phyloP scores from a whole-genome alignment of 345 rosid genomes.

The Syzygium grande region DNA sequence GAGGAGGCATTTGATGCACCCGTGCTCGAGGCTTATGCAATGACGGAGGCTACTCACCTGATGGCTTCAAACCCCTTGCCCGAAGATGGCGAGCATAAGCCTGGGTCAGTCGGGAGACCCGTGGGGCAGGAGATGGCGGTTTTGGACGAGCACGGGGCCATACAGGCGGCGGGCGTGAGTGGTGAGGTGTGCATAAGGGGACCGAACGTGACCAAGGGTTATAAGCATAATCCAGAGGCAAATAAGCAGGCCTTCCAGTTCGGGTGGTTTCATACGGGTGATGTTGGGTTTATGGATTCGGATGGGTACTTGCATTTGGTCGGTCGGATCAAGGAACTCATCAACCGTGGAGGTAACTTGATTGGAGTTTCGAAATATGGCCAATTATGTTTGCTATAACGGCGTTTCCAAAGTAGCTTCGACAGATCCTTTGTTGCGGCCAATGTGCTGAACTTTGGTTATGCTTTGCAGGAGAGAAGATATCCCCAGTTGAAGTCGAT shows the following conservation, averaged over 20 bases:
- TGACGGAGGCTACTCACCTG: conserved; percentile 82
- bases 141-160: conserved; percentile 57
- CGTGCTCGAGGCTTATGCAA: conserved; percentile 86
- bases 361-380: not conserved
- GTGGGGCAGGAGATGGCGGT: conserved; percentile 80
- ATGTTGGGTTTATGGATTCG: conserved; percentile 60
- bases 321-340: conserved; percentile 94
- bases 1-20: conserved; percentile 80
- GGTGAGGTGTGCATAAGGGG: conserved; percentile 94
- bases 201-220: conserved; percentile 81
- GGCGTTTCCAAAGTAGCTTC: not conserved
- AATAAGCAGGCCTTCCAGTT: conserved; percentile 69
- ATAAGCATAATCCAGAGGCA: conserved; percentile 86
- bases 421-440: not conserved
- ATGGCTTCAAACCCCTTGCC: conserved; percentile 84
- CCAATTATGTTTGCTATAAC: not conserved
- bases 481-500: conserved; percentile 91
- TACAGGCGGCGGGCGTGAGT: conserved; percentile 23
- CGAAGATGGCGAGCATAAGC: conserved; percentile 62
- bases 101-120: conserved; percentile 84
- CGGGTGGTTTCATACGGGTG: conserved; percentile 98
- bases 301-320: conserved; percentile 87
- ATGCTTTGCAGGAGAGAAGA: conserved; percentile 71
- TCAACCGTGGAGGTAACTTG: conserved; percentile 85
- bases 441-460: not conserved